Percentiles rank a stretch among this genome's conserved stretches.
Conservation (phyloP, 495 filamentous ascomycete species). For the Aspergillus funiculosus region DNA sequence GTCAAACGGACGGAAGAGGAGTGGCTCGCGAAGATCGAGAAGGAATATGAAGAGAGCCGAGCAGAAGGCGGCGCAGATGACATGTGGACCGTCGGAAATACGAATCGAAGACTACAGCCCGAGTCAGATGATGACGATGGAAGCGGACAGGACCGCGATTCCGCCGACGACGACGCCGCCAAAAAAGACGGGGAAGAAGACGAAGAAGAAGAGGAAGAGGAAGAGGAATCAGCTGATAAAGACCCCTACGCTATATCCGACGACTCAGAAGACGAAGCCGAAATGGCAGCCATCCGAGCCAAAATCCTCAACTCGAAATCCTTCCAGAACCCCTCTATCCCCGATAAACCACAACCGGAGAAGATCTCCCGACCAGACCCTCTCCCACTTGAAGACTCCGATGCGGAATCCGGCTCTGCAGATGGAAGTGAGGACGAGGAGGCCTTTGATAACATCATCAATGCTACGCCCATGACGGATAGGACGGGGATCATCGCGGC, state of each 20-base stretch:
- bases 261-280: slow-evolving; percentile 73
- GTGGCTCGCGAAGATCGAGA: slow-evolving; percentile 85
- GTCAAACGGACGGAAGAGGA: slow-evolving; percentile 78
- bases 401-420: slow-evolving; percentile 67
- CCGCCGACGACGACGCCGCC: slow-evolving; percentile 46
- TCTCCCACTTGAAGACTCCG: slow-evolving; percentile 53
- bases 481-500: slow-evolving; percentile 65
- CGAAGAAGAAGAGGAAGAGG: slow-evolving; percentile 41
- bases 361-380: slow-evolving; percentile 47
- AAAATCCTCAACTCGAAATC: slow-evolving; percentile 80
- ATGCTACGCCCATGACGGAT: slow-evolving; percentile 81
- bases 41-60: slow-evolving; percentile 78
- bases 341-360: slow-evolving; percentile 49
- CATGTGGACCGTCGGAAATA: slow-evolving; percentile 81
- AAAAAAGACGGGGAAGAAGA: slow-evolving; percentile 49
- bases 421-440: slow-evolving; percentile 54
- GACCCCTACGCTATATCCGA: slow-evolving; percentile 71
- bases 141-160: not conserved
- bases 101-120: slow-evolving; percentile 59
- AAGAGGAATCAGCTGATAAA: slow-evolving; percentile 46
- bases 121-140: slow-evolving; percentile 44
- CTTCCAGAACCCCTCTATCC: slow-evolving; percentile 59
- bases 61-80: slow-evolving; percentile 55
- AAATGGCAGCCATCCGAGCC: slow-evolving; percentile 85
- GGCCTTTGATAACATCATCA: slow-evolving; percentile 84